These are phyloP conservation scores for Calocybe indica DNA, from an alignment of 768 basidiomycete genomes.

Conservation along the genomic window DNA sequence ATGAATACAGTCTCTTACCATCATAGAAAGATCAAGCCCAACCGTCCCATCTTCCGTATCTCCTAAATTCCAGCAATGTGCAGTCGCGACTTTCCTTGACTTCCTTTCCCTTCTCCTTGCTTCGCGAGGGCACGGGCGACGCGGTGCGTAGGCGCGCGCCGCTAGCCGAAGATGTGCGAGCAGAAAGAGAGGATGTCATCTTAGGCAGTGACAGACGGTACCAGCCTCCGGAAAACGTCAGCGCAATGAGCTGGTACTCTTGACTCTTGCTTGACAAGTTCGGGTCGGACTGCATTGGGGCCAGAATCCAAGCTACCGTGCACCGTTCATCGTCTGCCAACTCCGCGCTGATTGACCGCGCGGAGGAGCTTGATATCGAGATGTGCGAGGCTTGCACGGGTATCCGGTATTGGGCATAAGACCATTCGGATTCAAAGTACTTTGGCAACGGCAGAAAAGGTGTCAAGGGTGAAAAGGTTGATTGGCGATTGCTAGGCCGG, in stretches of 20 bases:
- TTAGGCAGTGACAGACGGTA: constrained; percentile 72
- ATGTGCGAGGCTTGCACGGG: constrained; percentile 82
- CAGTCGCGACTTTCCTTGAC: constrained; percentile 61
- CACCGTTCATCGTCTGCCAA: constrained; percentile 80
- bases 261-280: constrained; percentile 11
- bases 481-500: constrained; percentile 68
- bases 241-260: constrained; percentile 75
- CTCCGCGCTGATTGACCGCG: constrained; percentile 50
- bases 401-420: constrained; percentile 88
- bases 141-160: constrained; percentile 27
- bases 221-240: constrained; percentile 92
- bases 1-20: no score
- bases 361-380: constrained; percentile 58
- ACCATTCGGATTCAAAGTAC: constrained; percentile 96
- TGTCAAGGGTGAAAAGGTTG: constrained; percentile 72
- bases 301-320: constrained; percentile 80
- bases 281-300: constrained; percentile 31
- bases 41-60: constrained; percentile 87
- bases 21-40: constrained; percentile 45
- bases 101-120: constrained; percentile 61
- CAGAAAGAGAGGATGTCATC: constrained; percentile 10
- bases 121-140: constrained; percentile 35
- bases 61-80: constrained; percentile 67
- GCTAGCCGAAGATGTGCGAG: constrained; percentile 14
- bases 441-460: constrained; percentile 81